These are phyloP conservation scores for Pythium grandisporangium DNA, from an alignment of 352 stramenopile genomes.

Conservation along the genomic window DNA sequence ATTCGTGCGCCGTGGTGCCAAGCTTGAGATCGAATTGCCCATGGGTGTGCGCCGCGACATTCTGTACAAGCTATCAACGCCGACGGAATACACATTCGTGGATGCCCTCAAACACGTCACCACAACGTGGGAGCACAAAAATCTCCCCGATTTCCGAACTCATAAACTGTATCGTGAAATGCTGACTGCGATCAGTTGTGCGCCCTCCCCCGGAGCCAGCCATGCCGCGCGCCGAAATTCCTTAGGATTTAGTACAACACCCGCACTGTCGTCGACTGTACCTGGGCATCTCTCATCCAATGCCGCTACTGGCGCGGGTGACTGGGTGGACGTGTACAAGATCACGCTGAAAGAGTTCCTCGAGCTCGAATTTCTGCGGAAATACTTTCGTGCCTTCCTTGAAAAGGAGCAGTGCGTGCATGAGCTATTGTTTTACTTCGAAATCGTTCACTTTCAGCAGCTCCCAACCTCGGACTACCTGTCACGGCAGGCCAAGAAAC, in stretches of 20 bases:
- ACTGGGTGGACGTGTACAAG: conserved; percentile 32
- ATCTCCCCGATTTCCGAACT: conserved; percentile 28
- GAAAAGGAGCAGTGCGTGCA: conserved; percentile 66
- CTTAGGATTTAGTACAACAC: no score
- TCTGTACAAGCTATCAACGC: conserved; percentile 44
- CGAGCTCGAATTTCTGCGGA: conserved; percentile 40
- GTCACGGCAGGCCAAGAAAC: conserved; percentile 48
- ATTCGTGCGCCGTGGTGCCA: conserved; percentile 46
- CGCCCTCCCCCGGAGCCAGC: neutral
- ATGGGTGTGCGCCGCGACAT: conserved; percentile 54
- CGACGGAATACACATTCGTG: conserved; percentile 48
- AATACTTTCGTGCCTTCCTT: conserved; percentile 55
- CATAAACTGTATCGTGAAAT: conserved; percentile 34
- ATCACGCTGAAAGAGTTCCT: conserved; percentile 54
- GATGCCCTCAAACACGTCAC: conserved; percentile 50
- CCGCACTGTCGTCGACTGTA: neutral
- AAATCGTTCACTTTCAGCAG: conserved; percentile 61
- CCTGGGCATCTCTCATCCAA: conserved; percentile 3
- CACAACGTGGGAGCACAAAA: conserved; percentile 36
- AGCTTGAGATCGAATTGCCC: conserved; percentile 53
- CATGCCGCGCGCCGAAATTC: conserved; percentile 1
- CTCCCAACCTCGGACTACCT: conserved; percentile 73
- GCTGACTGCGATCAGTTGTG: conserved; percentile 9
- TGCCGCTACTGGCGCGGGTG: conserved; percentile 5
- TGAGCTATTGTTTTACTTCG: conserved; percentile 69